Conservation (phyloP, 768 basidiomycete genomes). For the Guyanaporus albipodus region DNA sequence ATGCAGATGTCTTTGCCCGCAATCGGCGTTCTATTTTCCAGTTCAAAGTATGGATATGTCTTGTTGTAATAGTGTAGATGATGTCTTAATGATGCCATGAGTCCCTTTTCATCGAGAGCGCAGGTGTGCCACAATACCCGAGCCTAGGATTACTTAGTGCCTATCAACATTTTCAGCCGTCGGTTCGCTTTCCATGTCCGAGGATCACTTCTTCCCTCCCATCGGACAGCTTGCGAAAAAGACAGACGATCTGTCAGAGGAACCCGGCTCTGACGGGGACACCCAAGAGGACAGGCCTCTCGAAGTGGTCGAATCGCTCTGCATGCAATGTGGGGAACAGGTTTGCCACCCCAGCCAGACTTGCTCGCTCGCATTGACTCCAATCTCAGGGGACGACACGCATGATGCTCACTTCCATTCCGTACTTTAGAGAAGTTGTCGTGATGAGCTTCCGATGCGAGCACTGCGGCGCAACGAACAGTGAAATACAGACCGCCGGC, state of each 20-base stretch:
- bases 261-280: slow-evolving; percentile 29
- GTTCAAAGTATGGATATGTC: too few relatives aligned
- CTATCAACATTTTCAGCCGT: too few relatives aligned
- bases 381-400: slow-evolving; percentile 76
- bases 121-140: too few relatives aligned
- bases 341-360: slow-evolving; percentile 29
- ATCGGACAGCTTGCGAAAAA: slow-evolving; percentile 53
- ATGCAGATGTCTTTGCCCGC: background rate
- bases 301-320: slow-evolving; percentile 85
- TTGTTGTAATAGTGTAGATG: slow-evolving; percentile 22
- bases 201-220: slow-evolving; percentile 47
- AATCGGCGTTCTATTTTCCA: background rate
- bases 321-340: slow-evolving; percentile 92
- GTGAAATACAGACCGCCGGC: slow-evolving; percentile 91
- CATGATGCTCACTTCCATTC: slow-evolving; percentile 88
- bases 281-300: slow-evolving; percentile 49
- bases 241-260: slow-evolving; percentile 35
- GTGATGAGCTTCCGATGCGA: slow-evolving; percentile 97
- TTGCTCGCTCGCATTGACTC: background rate
- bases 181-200: slow-evolving; percentile 19
- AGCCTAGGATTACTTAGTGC: too few relatives aligned
- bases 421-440: slow-evolving; percentile 92
- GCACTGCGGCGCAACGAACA: slow-evolving; percentile 85
- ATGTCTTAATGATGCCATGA: slow-evolving; percentile 12
- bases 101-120: too few relatives aligned